Percentiles rank a stretch among this genome's conserved stretches.
Evolutionary conservation across 192 early-diverging fungal genomes (phyloP).

Genomic region (Backusella tuberculispora): DNA sequence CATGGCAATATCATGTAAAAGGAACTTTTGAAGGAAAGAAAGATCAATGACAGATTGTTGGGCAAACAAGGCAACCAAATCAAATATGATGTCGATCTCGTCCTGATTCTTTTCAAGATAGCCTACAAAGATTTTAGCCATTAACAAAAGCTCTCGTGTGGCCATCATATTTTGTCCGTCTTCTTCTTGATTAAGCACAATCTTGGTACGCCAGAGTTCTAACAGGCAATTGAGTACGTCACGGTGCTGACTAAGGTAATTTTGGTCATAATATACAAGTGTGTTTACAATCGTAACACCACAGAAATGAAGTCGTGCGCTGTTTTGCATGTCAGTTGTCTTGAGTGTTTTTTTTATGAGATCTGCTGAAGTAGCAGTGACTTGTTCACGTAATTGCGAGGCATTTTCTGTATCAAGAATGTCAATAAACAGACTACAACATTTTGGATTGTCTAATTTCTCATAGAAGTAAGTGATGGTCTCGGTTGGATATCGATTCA

Average conservation of each 20-base stretch:
- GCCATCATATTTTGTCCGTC: constrained; percentile 43
- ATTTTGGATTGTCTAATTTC: constrained; percentile 58
- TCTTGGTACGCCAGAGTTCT: constrained; percentile 50
- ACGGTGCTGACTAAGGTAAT: constrained; percentile 50
- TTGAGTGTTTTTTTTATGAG: constrained; percentile 55
- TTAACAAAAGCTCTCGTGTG: constrained; percentile 57
- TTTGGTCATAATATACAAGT: constrained; percentile 50
- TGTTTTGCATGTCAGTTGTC: constrained; percentile 20
- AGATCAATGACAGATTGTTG: constrained; percentile 71
- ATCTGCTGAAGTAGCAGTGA: constrained; percentile 56
- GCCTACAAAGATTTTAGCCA: constrained; percentile 77
- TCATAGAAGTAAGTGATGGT: constrained; percentile 85
- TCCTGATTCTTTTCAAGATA: constrained; percentile 64
- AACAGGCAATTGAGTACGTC: constrained; percentile 60
- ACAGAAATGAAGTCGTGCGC: constrained; percentile 51
- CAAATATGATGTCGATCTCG: constrained; percentile 73
- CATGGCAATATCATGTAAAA: constrained; percentile 66
- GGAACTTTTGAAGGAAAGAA: constrained; percentile 66
- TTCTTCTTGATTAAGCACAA: constrained; percentile 30
- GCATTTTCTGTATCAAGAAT: constrained; percentile 60
- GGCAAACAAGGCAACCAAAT: constrained; percentile 70
- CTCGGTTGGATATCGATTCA: constrained; percentile 89
- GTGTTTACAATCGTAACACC: constrained; percentile 60
- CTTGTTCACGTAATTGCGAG: constrained; percentile 65
- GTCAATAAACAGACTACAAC: constrained; percentile 68